phyloP scores from a whole-genome alignment of 768 basidiomycete species.

The Termitomyces sp. region DNA sequence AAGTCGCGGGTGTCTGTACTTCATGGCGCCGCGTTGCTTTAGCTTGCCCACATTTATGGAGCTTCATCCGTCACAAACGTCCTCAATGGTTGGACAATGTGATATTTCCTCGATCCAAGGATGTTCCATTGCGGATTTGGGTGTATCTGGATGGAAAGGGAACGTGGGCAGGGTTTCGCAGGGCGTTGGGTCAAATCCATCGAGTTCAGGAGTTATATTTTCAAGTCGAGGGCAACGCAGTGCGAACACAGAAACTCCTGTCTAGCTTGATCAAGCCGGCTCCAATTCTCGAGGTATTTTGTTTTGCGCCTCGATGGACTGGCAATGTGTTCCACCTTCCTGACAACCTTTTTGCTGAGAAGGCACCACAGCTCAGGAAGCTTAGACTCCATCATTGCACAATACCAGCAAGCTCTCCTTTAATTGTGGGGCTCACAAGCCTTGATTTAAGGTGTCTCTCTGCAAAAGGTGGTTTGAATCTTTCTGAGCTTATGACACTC shows the following conservation, averaged over 20 bases:
- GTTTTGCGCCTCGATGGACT: too few relatives aligned
- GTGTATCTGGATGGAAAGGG: too few relatives aligned
- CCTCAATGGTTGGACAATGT: too few relatives aligned
- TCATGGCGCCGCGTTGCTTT: background rate
- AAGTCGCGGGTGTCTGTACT: background rate
- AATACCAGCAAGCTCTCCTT: too few relatives aligned
- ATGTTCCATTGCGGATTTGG: background rate
- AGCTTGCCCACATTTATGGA: background rate
- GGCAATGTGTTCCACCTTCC: too few relatives aligned
- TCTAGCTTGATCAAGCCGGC: background rate
- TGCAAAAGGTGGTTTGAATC: too few relatives aligned
- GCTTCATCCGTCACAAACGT: background rate
- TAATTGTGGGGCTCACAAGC: too few relatives aligned
- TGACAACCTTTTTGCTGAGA: too few relatives aligned
- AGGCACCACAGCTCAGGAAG: too few relatives aligned
- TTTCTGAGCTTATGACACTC: too few relatives aligned
- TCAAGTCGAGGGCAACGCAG: background rate
- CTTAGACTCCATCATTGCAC: too few relatives aligned
- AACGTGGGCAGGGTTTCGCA: background rate
- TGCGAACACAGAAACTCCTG: background rate
- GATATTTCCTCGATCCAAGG: background rate
- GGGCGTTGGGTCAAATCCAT: background rate
- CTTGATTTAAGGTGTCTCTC: too few relatives aligned
- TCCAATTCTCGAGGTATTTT: background rate
- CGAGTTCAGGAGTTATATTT: background rate